Base-by-base conservation (phyloP, 257 asterid species). In the Echium plantagineum region DNA sequence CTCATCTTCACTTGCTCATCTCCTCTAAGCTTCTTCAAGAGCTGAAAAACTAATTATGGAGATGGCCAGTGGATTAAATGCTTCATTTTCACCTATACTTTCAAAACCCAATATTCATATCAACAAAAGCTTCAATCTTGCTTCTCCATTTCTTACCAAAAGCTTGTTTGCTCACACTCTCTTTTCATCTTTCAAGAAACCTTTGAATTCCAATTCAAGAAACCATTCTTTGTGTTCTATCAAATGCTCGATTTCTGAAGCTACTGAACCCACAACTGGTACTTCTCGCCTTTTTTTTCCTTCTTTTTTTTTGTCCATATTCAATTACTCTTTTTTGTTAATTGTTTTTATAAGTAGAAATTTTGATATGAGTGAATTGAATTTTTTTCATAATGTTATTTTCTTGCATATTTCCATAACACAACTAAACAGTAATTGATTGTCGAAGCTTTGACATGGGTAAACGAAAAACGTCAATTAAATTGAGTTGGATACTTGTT, bases 231-330 rank as follows among this genome's bases (percentile, higher is more conserved):
- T 58, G 42, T 75, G 59, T 76, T 70, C 94, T 48, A 67, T 86
- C 47, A 83, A 76, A 64, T 88, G 96, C 81, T 77, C 98, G 0
- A 89, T 83, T 63, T 82, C 96, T 60, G 65, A 73, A 72, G 95
- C 76, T 52, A 59, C 84, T 16, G 94, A 87, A 31, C 51, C 78
- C 59, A 53, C 80, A 21, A 58, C 86, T 30, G 90, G 95, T 87
- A 67, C 32, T 21, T 61, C 26, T 24, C 26, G 3, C 26, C 26
- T 24, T 24, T 24, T 24, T 24, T 24, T 24, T 24, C 26, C 1
- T 24, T 24, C 1, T 24, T 24, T 24, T 24, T 24, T 3, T 24
- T 1, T 24, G 26, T 24, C 26, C 2, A 24, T 24, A 24, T 24
- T 24, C 26, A 24, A 24, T 24, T 1, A 24, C 26, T 24, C n/a